Evolutionary conservation across 202 grass and related monocot species (phyloP).

Genomic region (Dendrocalamus latiflorus): DNA sequence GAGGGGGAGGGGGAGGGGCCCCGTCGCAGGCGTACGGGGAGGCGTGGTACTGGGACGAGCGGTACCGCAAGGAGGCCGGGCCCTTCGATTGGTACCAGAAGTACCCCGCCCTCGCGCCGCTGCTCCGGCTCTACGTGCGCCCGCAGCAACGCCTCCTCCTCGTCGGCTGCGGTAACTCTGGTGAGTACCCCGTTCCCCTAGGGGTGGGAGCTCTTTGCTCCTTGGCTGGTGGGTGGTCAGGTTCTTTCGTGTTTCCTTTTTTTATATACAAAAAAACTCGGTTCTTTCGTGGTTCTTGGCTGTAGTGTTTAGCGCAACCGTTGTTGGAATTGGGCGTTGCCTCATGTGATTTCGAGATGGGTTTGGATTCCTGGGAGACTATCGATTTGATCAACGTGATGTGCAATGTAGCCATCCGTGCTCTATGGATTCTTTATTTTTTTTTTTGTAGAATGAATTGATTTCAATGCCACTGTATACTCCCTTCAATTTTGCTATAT

Average conservation of each 20-base stretch:
- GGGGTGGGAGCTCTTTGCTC: not conserved
- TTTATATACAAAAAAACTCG: no score
- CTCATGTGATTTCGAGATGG: not conserved
- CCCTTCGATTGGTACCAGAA: constrained; percentile 99
- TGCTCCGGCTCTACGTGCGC: constrained; percentile 60
- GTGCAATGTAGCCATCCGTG: not conserved
- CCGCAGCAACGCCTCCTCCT: constrained; percentile 63
- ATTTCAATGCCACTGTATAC: no score
- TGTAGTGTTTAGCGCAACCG: not conserved
- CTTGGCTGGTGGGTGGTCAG: not conserved
- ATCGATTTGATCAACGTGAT: not conserved
- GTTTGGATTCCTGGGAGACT: not conserved
- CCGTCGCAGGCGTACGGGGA: constrained; percentile 85
- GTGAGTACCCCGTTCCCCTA: no score
- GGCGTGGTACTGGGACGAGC: constrained; percentile 91
- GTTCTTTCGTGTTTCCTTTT: not conserved
- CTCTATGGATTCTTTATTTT: not conserved
- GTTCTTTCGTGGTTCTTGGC: not conserved
- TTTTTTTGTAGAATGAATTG: no score
- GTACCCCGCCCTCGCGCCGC: constrained; percentile 64
- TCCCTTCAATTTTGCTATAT: no score
- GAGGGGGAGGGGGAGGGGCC: constrained; percentile 5
- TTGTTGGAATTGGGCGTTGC: not conserved
- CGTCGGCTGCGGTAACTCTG: constrained; percentile 90
- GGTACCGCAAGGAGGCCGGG: constrained; percentile 65